Evolutionary conservation across 345 rosid species (phyloP).

Genomic region (Eucalyptus guilfoylei): DNA sequence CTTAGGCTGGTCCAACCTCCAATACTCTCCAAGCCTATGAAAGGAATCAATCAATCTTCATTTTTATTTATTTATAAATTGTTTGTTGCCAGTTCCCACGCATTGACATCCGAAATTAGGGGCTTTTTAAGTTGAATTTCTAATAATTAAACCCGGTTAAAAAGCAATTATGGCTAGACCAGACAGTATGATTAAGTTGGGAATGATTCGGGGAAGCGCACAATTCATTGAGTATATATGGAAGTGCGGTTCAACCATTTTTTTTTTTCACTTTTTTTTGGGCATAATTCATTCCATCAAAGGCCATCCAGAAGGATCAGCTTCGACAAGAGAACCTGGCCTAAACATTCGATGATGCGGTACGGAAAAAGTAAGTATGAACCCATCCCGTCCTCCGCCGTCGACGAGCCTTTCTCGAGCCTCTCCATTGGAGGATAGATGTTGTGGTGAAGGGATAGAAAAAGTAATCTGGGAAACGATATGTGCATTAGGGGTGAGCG

Average conservation of each 20-base stretch:
- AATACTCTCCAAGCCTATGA: not conserved
- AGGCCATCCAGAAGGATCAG: not conserved
- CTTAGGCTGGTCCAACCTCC: not conserved
- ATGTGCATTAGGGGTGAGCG: too few relatives aligned
- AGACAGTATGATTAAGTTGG: not conserved
- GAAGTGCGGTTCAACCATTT: not conserved
- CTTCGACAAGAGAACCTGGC: not conserved
- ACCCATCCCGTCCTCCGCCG: not conserved
- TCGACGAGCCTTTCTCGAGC: not conserved
- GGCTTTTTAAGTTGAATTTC: not conserved
- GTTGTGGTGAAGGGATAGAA: not conserved
- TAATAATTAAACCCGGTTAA: not conserved
- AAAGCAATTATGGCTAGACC: not conserved
- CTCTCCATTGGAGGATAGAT: not conserved
- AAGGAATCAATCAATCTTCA: not conserved
- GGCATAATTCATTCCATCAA: not conserved
- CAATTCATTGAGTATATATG: not conserved
- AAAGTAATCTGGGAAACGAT: fast-evolving
- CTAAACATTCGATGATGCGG: not conserved
- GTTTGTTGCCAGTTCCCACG: not conserved
- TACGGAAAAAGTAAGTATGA: not conserved
- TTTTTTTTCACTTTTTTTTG: not conserved
- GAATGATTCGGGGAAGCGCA: not conserved
- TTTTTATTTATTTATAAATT: not conserved
- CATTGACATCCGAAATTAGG: not conserved